Evolutionary conservation across 2,329 filamentous ascomycete genomes (phyloP), one percentile per base, ranked within the genome.

Genomic region (Pyricularia sp.): DNA sequence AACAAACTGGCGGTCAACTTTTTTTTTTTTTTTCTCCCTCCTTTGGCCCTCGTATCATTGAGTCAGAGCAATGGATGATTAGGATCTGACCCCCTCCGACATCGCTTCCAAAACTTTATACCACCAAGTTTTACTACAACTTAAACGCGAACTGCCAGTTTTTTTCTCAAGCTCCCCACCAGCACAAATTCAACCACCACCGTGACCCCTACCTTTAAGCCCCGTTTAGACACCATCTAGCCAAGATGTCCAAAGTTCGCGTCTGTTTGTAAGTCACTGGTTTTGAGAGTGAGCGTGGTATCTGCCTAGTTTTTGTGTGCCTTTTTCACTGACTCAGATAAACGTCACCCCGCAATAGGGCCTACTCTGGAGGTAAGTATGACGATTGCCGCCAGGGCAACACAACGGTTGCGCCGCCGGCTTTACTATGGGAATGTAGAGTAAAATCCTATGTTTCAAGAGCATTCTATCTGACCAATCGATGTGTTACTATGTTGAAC

Each of bases 321-420:
- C 24, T 28, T 59, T 59, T 59, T 8, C 28, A 63, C 62, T 63
- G 62, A 63, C 62, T 63, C 26, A 63, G 10, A 40, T 13, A 3
- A 13, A 28, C 49, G n/a, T 59, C 55, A 59, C 55, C 55, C 55
- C 55, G 49, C 40, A 63, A 55, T 22, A 63, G 62, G 10, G 62
- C 62, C 62, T 63, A 63, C 62, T 63, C 62, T 63, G 62, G 62
- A 63, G 62, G 62, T 63, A 31, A 30, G 62, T 53, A 59, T 28
- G 55, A 30, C 13, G 55, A 59, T 35, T 28, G 13, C 12, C 55
- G 24, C 55, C 55, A 28, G 24, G 26, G 55, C 13, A 26, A 19
- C 16, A 49, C 40, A 49, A n/a, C 16, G 19, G n/a, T 49, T 4
- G 8, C 19, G 40, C 40, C 40, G 16, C 16, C n/a, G 12, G 13